Evolutionary conservation across 495 filamentous ascomycete species (phyloP).

Genomic region (Articulospora tetracladia): DNA sequence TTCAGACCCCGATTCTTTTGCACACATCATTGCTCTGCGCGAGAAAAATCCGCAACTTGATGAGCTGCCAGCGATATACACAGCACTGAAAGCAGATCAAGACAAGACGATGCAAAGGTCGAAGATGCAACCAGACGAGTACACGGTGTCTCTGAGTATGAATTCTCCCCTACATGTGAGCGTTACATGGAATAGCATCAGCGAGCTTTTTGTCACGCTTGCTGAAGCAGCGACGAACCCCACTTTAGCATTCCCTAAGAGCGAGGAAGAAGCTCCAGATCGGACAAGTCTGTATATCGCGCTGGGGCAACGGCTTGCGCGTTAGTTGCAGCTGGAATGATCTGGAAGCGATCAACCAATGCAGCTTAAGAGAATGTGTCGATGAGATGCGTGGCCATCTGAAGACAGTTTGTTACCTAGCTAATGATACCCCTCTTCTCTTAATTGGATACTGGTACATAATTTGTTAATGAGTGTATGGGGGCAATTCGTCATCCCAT

Average conservation of each 20-base stretch:
- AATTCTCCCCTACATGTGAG: constrained; percentile 88
- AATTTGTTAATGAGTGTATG: background rate
- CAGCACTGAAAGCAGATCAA: constrained; percentile 87
- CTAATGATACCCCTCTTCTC: constrained; percentile 19
- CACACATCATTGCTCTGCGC: constrained; percentile 80
- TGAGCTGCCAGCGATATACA: constrained; percentile 82
- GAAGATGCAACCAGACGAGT: constrained; percentile 89
- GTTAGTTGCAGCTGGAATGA: constrained; percentile 75
- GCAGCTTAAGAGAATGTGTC: constrained; percentile 5
- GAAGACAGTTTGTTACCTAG: background rate
- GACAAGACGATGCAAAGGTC: constrained; percentile 92
- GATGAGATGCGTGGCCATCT: background rate
- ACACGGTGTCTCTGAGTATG: constrained; percentile 76
- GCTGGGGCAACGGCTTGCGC: constrained; percentile 77
- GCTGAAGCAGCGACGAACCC: constrained; percentile 92
- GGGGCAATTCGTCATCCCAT: too few species aligned
- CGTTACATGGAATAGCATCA: constrained; percentile 84
- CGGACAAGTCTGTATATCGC: constrained; percentile 82
- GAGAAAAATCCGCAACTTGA: constrained; percentile 76
- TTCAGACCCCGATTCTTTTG: constrained; percentile 89
- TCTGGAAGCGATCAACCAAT: constrained; percentile 45
- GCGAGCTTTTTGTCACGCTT: constrained; percentile 79
- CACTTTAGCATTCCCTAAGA: constrained; percentile 80
- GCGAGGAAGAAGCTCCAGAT: constrained; percentile 76
- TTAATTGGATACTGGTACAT: background rate